Evolutionary conservation across 225 moss, liverwort and hornwort genomes (phyloP).

Genomic region (Ulota crispa): DNA sequence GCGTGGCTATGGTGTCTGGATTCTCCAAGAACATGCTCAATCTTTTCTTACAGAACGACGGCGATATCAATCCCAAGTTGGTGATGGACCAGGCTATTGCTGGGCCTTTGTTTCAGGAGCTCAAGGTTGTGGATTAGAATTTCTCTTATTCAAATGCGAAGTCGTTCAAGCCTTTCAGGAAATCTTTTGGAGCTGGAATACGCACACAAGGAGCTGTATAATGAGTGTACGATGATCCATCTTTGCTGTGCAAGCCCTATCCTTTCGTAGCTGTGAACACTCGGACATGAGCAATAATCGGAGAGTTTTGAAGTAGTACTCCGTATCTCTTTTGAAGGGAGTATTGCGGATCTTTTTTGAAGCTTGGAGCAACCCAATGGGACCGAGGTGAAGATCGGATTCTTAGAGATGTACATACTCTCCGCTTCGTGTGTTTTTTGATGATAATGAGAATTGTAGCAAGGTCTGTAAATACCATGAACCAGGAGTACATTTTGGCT

Average conservation of each 20-base stretch:
- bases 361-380: neutral
- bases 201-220: neutral
- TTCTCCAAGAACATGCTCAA: conserved; percentile 83
- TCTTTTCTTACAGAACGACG: conserved; percentile 61
- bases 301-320: neutral
- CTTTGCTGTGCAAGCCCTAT: neutral
- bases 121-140: conserved; percentile 62
- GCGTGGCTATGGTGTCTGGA: conserved; percentile 84
- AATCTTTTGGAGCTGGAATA: neutral
- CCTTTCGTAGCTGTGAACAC: conserved; percentile 13
- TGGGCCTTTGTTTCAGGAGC: conserved; percentile 64
- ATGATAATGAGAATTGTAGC: neutral
- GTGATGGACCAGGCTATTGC: conserved; percentile 58
- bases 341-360: neutral
- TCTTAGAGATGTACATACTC: neutral
- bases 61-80: conserved; percentile 43
- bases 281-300: neutral
- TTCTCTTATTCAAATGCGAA: neutral
- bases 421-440: neutral
- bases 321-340: neutral
- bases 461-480: neutral
- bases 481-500: neutral
- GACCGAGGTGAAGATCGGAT: neutral
- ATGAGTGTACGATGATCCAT: neutral
- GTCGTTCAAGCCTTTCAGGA: neutral